A percentile compares a stretch with the other conserved stretches of the same genome.
phyloP scores from a whole-genome alignment of 108 stramenopile genomes.

The Cyclotella kingstonii region DNA sequence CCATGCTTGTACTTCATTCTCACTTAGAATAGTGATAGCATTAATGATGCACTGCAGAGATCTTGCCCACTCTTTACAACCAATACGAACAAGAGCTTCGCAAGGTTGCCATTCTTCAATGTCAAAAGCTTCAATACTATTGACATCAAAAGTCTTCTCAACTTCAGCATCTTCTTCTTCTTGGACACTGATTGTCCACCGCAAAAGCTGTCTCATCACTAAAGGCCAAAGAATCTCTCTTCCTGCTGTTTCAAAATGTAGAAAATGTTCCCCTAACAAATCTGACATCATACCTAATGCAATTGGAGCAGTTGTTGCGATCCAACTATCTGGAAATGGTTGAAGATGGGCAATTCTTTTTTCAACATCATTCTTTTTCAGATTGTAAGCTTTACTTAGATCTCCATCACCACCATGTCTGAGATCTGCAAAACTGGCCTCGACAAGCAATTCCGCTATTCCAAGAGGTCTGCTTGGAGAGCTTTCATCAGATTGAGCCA shows the following conservation, averaged over 20 bases:
- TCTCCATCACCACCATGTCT: constrained; percentile 84
- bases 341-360: constrained; percentile 43
- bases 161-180: constrained; percentile 12
- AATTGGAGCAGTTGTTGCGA: constrained; percentile 80
- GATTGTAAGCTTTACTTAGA: constrained; percentile 67
- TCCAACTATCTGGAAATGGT: constrained; percentile 88
- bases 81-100: constrained; percentile 77
- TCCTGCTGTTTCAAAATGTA: constrained; percentile 50
- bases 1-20: constrained; percentile 46
- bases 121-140: constrained; percentile 16
- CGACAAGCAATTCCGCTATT: constrained; percentile 74
- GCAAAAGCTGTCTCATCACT: constrained; percentile 42
- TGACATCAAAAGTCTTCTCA: constrained; percentile 14
- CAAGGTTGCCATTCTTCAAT: constrained; percentile 70
- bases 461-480: constrained; percentile 68
- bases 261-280: constrained; percentile 50
- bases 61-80: constrained; percentile 62
- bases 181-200: constrained; percentile 59
- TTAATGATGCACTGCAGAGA: constrained; percentile 42
- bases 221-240: constrained; percentile 58
- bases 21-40: constrained; percentile 25
- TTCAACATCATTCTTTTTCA: constrained; percentile 58
- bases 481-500: constrained; percentile 55
- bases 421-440: constrained; percentile 86
- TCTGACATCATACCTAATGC: constrained; percentile 80